Conservation (phyloP, 2,329 filamentous ascomycete genomes). For the Colletotrichum sp. region DNA sequence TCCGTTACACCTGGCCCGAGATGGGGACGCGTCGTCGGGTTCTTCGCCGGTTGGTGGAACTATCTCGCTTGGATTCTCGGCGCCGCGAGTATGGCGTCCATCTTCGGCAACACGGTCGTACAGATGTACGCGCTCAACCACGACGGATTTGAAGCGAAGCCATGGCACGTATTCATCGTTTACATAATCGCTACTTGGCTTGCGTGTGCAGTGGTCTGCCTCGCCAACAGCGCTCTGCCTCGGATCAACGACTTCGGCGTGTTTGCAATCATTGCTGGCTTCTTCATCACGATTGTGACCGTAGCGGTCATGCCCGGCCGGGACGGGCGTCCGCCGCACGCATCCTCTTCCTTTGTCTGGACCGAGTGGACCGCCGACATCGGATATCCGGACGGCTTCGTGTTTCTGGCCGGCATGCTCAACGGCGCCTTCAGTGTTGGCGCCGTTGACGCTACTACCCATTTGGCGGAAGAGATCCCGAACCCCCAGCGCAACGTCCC, state of each 20-base stretch:
- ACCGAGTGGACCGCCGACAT: constrained; percentile 41
- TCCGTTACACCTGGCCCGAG: constrained; percentile 57
- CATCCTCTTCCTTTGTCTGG: constrained; percentile 43
- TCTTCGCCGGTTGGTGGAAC: constrained; percentile 52
- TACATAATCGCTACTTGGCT: constrained; percentile 46
- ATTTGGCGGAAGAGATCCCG: constrained; percentile 70
- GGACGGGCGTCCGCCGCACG: constrained; percentile 32
- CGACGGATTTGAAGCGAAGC: constrained; percentile 34
- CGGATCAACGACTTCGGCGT: constrained; percentile 59
- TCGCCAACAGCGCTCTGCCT: constrained; percentile 59
- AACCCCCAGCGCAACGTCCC: constrained; percentile 56
- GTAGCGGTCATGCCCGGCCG: constrained; percentile 55
- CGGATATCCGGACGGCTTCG: constrained; percentile 45
- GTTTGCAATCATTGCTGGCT: constrained; percentile 54
- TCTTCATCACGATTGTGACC: constrained; percentile 60
- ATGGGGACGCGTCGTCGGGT: constrained; percentile 55
- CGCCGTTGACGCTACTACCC: constrained; percentile 68
- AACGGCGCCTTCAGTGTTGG: constrained; percentile 75
- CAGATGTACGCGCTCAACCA: constrained; percentile 50
- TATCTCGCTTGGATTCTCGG: constrained; percentile 46
- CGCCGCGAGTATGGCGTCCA: constrained; percentile 42
- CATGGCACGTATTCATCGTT: constrained; percentile 49
- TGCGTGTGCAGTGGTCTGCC: constrained; percentile 47
- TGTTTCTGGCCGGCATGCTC: constrained; percentile 46
- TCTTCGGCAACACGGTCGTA: constrained; percentile 44